phyloP scores from a whole-genome alignment of 1,139 yeast genomes.

The Casaregolazyma suthepensis region DNA sequence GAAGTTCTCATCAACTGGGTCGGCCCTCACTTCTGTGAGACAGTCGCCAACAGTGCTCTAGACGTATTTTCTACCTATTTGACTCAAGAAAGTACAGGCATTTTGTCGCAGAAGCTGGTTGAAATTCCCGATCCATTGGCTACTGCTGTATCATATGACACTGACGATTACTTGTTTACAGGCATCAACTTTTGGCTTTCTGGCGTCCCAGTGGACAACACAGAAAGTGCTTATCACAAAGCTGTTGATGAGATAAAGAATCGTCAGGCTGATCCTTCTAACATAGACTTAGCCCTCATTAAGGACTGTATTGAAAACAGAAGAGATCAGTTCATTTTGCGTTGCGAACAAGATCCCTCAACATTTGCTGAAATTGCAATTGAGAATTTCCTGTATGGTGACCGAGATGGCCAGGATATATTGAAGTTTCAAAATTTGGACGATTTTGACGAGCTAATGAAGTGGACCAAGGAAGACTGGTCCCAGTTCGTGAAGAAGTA shows the following conservation, averaged over 20 bases:
- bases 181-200: slow-evolving; percentile 53
- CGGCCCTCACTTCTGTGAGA: slow-evolving; percentile 62
- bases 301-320: slow-evolving; percentile 62
- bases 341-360: slow-evolving; percentile 61
- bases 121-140: slow-evolving; percentile 83
- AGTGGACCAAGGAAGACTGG: slow-evolving; percentile 73
- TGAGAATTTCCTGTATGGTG: slow-evolving; percentile 75
- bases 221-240: slow-evolving; percentile 47
- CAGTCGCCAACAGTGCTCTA: slow-evolving; percentile 55
- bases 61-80: slow-evolving; percentile 71
- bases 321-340: slow-evolving; percentile 54
- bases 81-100: slow-evolving; percentile 54
- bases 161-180: slow-evolving; percentile 56
- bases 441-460: slow-evolving; percentile 53
- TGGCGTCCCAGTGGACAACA: slow-evolving; percentile 70
- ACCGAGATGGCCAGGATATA: slow-evolving; percentile 53
- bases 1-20: slow-evolving; percentile 73
- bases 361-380: slow-evolving; percentile 63
- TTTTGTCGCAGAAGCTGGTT: slow-evolving; percentile 62
- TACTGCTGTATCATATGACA: slow-evolving; percentile 59
- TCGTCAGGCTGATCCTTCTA: slow-evolving; percentile 41
- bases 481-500: slow-evolving; percentile 44
- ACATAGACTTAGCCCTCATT: slow-evolving; percentile 60
- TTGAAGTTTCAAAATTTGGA: slow-evolving; percentile 47
- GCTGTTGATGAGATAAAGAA: slow-evolving; percentile 44